Evolutionary conservation across 2,329 filamentous ascomycete genomes (phyloP), one percentile per base, ranked within the genome.

Genomic region (Fusarium sp.): DNA sequence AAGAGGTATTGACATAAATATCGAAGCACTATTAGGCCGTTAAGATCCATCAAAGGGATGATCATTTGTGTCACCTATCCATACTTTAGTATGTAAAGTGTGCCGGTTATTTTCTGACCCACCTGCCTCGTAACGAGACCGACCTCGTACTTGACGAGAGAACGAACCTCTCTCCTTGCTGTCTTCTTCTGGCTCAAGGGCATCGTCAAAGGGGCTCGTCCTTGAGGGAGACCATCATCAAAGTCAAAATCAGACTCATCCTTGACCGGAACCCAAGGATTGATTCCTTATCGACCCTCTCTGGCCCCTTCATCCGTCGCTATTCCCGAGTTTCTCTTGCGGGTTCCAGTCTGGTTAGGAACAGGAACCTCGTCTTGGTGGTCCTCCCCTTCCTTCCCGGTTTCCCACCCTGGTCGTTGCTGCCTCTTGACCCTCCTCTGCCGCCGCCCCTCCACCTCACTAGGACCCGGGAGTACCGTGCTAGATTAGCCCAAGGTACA

Each of bases 361-460:
- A 18, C 34, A 40, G 27, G 48, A 65, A 59, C 52, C 52, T 71
- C 61, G 68, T 72, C 68, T 69, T 70, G 44, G 56, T 58, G 30
- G 44, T 53, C 58, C 65, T 57, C 60, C 31, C 48, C 37, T 53
- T 27, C 57, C 54, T 72, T 66, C 65, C 65, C 57, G 58, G 68
- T 71, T 70, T 71, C 68, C 65, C 62, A 71, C 61, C 69, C 69
- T n/a, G 69, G 69, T 72, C 69, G 66, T 52, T 64, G 62, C 46
- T 61, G 58, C 51, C 58, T 61, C 56, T 44, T 51, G 37, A 53
- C 46, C 50, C 58, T 43, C 56, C 34, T 53, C 68, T 70, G 68
- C 65, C 65, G 68, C 47, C 68, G 68, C 58, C 51, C 54, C 65
- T 70, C 68, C 68, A 23, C 23, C 23, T 23, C 23, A 66, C 68